These are phyloP conservation scores for Lentinus tigrinus DNA, from an alignment of 768 basidiomycete genomes.

Conservation along the genomic window DNA sequence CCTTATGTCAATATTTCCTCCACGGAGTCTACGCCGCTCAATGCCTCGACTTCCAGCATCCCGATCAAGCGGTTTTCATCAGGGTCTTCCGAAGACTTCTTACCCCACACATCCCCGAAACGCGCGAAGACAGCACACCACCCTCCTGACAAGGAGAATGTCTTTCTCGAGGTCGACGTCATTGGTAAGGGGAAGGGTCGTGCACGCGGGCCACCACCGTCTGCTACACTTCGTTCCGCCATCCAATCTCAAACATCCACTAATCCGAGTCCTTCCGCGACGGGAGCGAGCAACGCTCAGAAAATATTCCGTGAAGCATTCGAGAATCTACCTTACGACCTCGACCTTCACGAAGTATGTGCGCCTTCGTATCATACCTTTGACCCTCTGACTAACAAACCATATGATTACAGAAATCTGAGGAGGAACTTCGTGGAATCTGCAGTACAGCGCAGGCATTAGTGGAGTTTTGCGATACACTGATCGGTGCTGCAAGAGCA, in stretches of 20 bases:
- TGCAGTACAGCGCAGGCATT: not conserved
- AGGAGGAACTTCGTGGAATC: slow-evolving; percentile 4
- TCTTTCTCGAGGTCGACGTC: not conserved
- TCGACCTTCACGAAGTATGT: slow-evolving; percentile 9
- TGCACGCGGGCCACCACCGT: slow-evolving; percentile 1
- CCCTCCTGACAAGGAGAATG: slow-evolving; percentile 28
- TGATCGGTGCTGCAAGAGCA: slow-evolving; percentile 12
- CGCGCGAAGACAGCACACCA: slow-evolving; percentile 28
- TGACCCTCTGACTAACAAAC: not conserved
- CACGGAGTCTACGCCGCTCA: slow-evolving; percentile 12
- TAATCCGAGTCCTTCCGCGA: not conserved
- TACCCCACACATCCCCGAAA: slow-evolving; percentile 26
- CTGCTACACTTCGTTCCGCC: not conserved
- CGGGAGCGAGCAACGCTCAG: too few species aligned
- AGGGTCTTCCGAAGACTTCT: slow-evolving; percentile 11
- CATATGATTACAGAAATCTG: not conserved
- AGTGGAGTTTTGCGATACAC: slow-evolving; percentile 5
- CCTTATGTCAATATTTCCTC: slow-evolving; percentile 16
- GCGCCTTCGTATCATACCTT: not conserved
- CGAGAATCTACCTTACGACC: not conserved
- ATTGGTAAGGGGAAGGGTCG: slow-evolving; percentile 17
- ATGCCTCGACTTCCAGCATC: slow-evolving; percentile 9
- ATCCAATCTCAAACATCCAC: not conserved
- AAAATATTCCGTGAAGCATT: not conserved
- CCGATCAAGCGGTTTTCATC: slow-evolving; percentile 34